phyloP scores from a whole-genome alignment of 768 basidiomycete species.

The Tremella yokohamensis region DNA sequence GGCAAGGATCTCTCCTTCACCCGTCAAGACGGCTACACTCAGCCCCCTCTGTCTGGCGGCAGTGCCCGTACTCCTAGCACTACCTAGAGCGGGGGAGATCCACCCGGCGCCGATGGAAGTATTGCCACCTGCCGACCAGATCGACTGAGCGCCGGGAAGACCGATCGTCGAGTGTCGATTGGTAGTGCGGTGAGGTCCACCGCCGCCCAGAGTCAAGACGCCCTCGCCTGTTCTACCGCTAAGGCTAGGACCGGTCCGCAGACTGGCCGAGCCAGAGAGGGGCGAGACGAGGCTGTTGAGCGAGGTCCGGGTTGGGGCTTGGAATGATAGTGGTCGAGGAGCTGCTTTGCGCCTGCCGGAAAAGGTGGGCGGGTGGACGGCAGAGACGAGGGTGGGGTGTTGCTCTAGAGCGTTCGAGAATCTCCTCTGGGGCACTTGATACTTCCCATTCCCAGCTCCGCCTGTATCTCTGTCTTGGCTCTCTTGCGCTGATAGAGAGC shows the following conservation, averaged over 20 bases:
- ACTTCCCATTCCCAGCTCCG: not conserved
- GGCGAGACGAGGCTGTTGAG: not conserved
- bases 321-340: not conserved
- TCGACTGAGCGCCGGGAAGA: slow-evolving; percentile 14
- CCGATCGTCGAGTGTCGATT: not conserved
- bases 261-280: not conserved
- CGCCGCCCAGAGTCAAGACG: not conserved
- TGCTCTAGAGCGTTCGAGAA: not conserved
- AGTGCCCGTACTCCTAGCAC: slow-evolving; percentile 14
- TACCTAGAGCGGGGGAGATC: slow-evolving; percentile 30
- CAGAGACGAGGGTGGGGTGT: not conserved
- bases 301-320: not conserved
- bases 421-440: not conserved
- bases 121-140: slow-evolving; percentile 33
- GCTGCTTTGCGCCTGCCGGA: slow-evolving; percentile 1
- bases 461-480: not conserved
- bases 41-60: slow-evolving; percentile 30
- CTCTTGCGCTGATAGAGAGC: not conserved
- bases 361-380: not conserved
- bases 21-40: slow-evolving; percentile 38
- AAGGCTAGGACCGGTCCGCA: too few species aligned
- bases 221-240: not conserved
- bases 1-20: slow-evolving; percentile 21
- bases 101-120: slow-evolving; percentile 23
- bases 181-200: not conserved